phyloP scores from a whole-genome alignment of 768 basidiomycete genomes.

The Phlebiopsis gigantea region DNA sequence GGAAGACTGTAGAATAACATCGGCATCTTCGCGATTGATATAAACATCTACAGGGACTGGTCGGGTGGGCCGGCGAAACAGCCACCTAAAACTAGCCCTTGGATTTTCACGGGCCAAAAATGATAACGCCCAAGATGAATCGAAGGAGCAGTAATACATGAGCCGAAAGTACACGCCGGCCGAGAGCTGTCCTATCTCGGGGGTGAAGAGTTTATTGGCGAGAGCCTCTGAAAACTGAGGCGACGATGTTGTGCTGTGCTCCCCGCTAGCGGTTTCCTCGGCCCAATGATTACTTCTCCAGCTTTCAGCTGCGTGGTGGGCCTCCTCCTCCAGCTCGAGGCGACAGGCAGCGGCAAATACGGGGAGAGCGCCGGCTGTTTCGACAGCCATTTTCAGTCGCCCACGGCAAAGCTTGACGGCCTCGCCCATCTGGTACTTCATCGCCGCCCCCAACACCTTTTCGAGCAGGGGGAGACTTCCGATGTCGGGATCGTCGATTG shows the following conservation, averaged over 20 bases:
- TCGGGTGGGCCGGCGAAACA: not conserved
- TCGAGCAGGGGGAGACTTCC: slow-evolving; percentile 7
- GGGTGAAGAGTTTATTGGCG: not conserved
- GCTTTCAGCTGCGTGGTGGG: not conserved
- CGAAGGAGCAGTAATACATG: not conserved
- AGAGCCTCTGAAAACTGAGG: not conserved
- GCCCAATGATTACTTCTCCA: not conserved
- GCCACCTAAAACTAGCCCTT: not conserved
- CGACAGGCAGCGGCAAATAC: not conserved
- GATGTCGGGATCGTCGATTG: slow-evolving; percentile 14
- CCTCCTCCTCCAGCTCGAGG: not conserved
- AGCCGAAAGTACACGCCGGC: slow-evolving; percentile 1
- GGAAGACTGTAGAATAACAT: not conserved
- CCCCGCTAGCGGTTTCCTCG: not conserved
- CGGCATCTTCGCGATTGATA: not conserved
- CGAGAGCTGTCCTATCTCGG: not conserved
- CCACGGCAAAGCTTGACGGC: slow-evolving; percentile 3
- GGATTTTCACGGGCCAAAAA: not conserved
- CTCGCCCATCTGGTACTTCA: slow-evolving; percentile 23
- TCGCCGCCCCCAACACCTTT: slow-evolving; percentile 19
- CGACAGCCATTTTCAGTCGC: not conserved
- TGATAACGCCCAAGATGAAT: not conserved
- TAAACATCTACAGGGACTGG: not conserved
- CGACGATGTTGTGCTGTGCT: not conserved
- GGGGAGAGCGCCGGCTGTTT: not conserved